Percentiles rank a stretch among this genome's conserved stretches.
Evolutionary conservation across 768 basidiomycete genomes (phyloP).

Genomic region (Lentinula raphanica): DNA sequence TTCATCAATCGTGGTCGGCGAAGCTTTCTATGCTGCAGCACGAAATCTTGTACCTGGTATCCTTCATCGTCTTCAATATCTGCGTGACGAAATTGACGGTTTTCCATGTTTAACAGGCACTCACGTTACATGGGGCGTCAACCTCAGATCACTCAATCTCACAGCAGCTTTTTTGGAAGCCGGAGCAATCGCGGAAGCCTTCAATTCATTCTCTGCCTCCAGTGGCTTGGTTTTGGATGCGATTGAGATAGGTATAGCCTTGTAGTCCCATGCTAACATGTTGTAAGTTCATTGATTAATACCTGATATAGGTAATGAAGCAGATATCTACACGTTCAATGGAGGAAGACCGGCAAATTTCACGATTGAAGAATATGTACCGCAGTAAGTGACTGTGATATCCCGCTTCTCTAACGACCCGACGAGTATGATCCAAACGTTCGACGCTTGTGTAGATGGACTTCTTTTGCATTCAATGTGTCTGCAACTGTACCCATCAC

Average conservation of each 20-base stretch:
- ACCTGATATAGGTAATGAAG: constrained; percentile 44
- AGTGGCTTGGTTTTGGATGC: constrained; percentile 46
- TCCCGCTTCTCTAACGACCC: not conserved
- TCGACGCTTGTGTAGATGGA: constrained; percentile 51
- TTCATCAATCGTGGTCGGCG: constrained; percentile 51
- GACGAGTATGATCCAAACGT: no score
- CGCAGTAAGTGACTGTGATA: constrained; percentile 33
- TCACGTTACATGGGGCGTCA: constrained; percentile 63
- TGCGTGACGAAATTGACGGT: not conserved
- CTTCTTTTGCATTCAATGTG: constrained; percentile 43
- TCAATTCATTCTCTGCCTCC: constrained; percentile 34
- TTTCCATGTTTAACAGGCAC: constrained; percentile 37
- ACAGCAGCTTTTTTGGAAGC: constrained; percentile 46
- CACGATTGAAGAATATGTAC: constrained; percentile 39
- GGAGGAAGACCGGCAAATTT: constrained; percentile 35
- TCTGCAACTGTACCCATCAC: constrained; percentile 34
- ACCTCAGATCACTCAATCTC: constrained; percentile 51
- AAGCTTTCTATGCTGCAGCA: constrained; percentile 49
- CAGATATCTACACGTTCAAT: constrained; percentile 48
- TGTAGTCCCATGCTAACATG: not conserved
- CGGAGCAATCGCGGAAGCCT: constrained; percentile 42
- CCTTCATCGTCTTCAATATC: constrained; percentile 6
- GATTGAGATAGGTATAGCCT: constrained; percentile 40
- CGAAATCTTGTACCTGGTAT: constrained; percentile 46
- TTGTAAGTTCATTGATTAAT: not conserved